Evolutionary conservation across 306 rosid species (phyloP), one percentile per base, ranked within the genome.

Genomic region (Oemleria cerasiformis): DNA sequence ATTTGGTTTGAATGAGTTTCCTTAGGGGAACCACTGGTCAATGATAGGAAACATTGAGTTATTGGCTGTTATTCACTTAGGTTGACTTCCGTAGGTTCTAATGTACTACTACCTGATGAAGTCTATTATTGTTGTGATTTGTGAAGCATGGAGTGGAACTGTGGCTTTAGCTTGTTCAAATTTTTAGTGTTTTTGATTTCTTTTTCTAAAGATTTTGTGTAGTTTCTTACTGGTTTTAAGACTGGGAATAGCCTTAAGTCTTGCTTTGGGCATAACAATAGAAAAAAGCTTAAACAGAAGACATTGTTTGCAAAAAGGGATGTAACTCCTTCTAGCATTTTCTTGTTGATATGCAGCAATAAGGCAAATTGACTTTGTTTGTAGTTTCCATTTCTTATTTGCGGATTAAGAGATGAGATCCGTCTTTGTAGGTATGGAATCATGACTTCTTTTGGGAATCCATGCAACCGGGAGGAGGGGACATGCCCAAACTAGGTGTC

Each of bases 381-480:
- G 36, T 30, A 30, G 36, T 55, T 19, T 69, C 11, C 20, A 12
- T 42, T n/a, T 65, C 48, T 41, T 38, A 54, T 19, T 66, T 45
- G 30, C 42, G 59, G 49, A 42, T 21, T 30, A 19, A 34, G 38
- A 15, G 36, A 72, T 39, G 48, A 38, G 21, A 20, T 72, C 30
- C 40, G 15, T 73, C 51, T 40, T 14, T 79, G 63, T 82, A 94
- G 99, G 99, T 91, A 68, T 94, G 99, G 97, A 94, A 91, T 84
- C 97, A 94, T 67, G 96, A 88, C 80, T 94, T 94, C 81, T 91
- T 94, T 74, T 94, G 99, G 99, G 97, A 94, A 74, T 89, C 96
- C 87, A 87, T 94, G 92, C 92, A 87, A 82, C 99, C 96, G 49
- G 95, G 95, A 78, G 99, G 99, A 14, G 99, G 97, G 69, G 83